Conservation (phyloP, 176 grass and related monocot genomes). For the Carex littledalei region DNA sequence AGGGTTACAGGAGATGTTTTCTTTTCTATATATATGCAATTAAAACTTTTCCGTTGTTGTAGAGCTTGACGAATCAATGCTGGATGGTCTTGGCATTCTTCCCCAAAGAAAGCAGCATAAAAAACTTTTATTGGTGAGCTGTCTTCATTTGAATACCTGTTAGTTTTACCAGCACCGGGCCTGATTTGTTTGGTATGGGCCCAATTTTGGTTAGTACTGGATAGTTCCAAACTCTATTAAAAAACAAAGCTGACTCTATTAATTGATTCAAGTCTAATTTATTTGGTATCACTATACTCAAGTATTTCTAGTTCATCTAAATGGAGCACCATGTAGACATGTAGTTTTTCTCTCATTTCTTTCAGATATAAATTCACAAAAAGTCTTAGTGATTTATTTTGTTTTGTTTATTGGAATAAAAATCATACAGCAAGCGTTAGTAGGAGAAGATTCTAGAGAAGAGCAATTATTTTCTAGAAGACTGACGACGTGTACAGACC, state of each 20-base stretch:
- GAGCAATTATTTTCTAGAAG: slow-evolving; percentile 75
- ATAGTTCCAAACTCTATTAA: background rate
- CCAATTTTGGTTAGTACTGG: background rate
- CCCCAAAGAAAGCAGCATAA: slow-evolving; percentile 99
- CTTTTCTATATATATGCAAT: background rate
- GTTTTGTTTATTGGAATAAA: background rate
- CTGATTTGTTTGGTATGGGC: slow-evolving; percentile 21
- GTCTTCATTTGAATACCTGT: slow-evolving; percentile 7
- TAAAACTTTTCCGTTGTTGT: slow-evolving; percentile 6
- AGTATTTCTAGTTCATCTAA: too few species aligned
- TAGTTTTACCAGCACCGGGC: slow-evolving; percentile 10
- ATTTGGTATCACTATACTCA: background rate
- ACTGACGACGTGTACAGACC: slow-evolving; percentile 57
- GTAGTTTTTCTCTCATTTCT: background rate
- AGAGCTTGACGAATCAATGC: slow-evolving; percentile 97
- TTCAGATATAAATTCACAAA: slow-evolving; percentile 1
- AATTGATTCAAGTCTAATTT: background rate
- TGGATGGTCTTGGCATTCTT: slow-evolving; percentile 98
- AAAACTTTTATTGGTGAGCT: slow-evolving; percentile 85
- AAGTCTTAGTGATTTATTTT: background rate
- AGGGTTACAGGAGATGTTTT: slow-evolving; percentile 11
- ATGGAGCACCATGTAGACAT: background rate
- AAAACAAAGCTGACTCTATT: background rate
- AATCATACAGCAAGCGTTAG: slow-evolving; percentile 84
- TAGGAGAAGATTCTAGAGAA: slow-evolving; percentile 90